Percentiles rank a stretch among this genome's conserved stretches.
Evolutionary conservation across 2,329 filamentous ascomycete genomes (phyloP).

Genomic region (Aureobasidium sp.): DNA sequence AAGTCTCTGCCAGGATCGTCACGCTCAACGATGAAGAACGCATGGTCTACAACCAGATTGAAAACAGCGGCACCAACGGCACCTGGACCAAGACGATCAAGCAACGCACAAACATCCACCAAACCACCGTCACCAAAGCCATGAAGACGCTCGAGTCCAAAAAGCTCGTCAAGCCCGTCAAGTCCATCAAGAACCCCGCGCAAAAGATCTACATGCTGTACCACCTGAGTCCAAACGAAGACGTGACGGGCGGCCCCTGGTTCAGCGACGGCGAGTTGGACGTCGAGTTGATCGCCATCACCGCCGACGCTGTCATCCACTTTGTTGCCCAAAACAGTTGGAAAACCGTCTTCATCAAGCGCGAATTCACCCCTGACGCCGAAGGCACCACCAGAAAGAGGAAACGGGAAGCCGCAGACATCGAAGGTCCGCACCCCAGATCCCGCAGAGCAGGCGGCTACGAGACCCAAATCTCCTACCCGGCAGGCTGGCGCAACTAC

Average conservation of each 20-base stretch:
- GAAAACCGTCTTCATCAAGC: constrained; percentile 43
- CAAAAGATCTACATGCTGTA: constrained; percentile 96
- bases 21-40: constrained; percentile 61
- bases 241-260: constrained; percentile 90
- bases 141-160: constrained; percentile 79
- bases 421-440: constrained; percentile 29
- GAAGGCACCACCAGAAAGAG: constrained; percentile 25
- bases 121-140: constrained; percentile 70
- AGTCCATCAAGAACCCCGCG: constrained; percentile 81
- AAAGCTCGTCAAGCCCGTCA: constrained; percentile 78
- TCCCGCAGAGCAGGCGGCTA: constrained; percentile 22
- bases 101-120: constrained; percentile 72
- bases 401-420: constrained; percentile 26
- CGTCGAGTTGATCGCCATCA: constrained; percentile 73
- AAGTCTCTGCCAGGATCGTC: constrained; percentile 27
- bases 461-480: constrained; percentile 26
- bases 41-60: constrained; percentile 53
- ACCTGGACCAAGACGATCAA: constrained; percentile 83
- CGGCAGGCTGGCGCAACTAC: constrained; percentile 51
- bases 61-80: constrained; percentile 32
- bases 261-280: constrained; percentile 89
- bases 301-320: constrained; percentile 67
- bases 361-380: constrained; percentile 13
- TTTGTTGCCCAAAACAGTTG: constrained; percentile 67
- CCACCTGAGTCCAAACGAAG: constrained; percentile 74